Evolutionary conservation across 768 basidiomycete genomes (phyloP).

Genomic region (Baorangia bicolor): DNA sequence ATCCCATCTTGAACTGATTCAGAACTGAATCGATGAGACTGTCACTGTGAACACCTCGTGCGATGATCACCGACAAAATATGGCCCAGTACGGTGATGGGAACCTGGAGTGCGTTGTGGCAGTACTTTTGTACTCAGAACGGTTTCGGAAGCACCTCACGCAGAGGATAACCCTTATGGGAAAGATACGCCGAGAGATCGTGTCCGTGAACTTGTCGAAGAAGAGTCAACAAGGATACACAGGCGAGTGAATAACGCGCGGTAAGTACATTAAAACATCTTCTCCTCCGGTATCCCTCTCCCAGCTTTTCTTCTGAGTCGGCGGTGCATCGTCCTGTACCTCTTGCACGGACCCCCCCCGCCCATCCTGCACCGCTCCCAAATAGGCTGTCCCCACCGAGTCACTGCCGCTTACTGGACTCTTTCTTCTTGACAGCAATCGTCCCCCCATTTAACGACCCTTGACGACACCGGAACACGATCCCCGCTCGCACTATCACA

Average conservation of each 20-base stretch:
- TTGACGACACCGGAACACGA: constrained; percentile 27
- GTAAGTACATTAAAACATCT: constrained; percentile 22
- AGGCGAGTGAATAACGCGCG: constrained; percentile 18
- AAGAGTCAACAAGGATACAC: constrained; percentile 33
- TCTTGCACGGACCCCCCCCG: background rate
- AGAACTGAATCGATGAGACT: background rate
- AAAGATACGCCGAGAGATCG: constrained; percentile 31
- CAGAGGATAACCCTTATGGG: constrained; percentile 31
- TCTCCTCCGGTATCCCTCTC: constrained; percentile 6
- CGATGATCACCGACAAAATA: constrained; percentile 30
- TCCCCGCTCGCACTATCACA: background rate
- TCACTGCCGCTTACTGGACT: background rate
- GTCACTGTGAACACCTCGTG: constrained; percentile 18
- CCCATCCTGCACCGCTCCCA: constrained; percentile 5
- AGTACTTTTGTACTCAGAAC: constrained; percentile 14
- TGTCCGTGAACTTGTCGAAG: constrained; percentile 16
- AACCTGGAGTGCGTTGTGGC: constrained; percentile 19
- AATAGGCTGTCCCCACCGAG: constrained; percentile 8
- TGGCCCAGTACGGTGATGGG: constrained; percentile 13
- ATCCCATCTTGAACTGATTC: constrained; percentile 17
- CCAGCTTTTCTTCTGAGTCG: constrained; percentile 7
- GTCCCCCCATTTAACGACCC: constrained; percentile 25
- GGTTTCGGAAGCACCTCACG: constrained; percentile 19
- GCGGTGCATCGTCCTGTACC: constrained; percentile 19
- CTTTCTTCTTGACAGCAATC: constrained; percentile 1